Evolutionary conservation across 225 moss, liverwort and hornwort species (phyloP).

Genomic region (Thuidium tamariscinum): DNA sequence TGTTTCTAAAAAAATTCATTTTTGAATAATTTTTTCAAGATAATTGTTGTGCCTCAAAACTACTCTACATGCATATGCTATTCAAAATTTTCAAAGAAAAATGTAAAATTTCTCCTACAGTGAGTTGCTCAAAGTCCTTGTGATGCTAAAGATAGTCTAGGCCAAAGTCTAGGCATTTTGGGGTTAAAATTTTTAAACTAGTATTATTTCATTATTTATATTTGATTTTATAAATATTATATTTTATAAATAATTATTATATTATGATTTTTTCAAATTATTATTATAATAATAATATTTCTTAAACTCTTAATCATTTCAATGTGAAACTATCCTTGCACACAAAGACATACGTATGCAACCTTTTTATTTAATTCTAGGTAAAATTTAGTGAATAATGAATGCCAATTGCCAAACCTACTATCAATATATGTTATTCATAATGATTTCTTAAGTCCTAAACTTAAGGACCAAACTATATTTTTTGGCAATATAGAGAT

Average conservation of each 20-base stretch:
- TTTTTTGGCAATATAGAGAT: too few relatives aligned
- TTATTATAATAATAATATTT: neutral
- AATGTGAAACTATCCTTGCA: fast-evolving
- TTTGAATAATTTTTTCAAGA: too few relatives aligned
- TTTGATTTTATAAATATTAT: neutral
- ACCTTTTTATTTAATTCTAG: neutral
- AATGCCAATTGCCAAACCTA: neutral
- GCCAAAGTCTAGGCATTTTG: too few relatives aligned
- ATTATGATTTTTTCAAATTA: neutral
- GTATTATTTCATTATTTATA: neutral
- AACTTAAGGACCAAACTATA: too few relatives aligned
- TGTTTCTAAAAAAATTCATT: too few relatives aligned
- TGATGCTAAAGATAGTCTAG: too few relatives aligned
- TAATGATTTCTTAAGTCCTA: fast-evolving
- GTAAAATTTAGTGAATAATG: neutral
- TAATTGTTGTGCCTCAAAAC: too few relatives aligned
- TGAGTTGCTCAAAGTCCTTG: too few relatives aligned
- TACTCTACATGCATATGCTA: too few relatives aligned
- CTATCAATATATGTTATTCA: fast-evolving
- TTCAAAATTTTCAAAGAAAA: too few relatives aligned
- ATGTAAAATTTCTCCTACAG: too few relatives aligned
- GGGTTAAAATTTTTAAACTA: too few relatives aligned
- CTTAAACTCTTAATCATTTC: neutral
- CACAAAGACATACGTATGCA: neutral
- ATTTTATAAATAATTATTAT: neutral